A percentile compares a stretch with the other conserved stretches of the same genome.
These are phyloP conservation scores for Globisporangium mamillatum DNA, from an alignment of 352 stramenopile genomes.

Conservation along the genomic window DNA sequence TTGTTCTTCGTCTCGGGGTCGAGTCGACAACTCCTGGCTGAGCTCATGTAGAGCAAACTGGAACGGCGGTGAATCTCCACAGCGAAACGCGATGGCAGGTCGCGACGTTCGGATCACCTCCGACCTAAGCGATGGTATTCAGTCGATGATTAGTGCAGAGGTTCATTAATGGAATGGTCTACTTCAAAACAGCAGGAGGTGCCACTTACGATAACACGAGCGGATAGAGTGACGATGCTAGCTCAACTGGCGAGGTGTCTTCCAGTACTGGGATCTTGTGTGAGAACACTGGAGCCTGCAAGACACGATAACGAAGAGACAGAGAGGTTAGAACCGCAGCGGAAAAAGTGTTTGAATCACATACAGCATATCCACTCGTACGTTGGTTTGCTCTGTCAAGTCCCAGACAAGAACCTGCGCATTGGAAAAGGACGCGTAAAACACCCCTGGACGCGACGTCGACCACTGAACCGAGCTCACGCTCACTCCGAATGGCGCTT, in stretches of 20 bases:
- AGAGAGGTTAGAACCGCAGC: background rate
- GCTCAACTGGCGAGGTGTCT: slow-evolving; percentile 20
- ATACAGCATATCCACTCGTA: slow-evolving; percentile 13
- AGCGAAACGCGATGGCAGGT: slow-evolving; percentile 35
- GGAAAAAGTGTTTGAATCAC: background rate
- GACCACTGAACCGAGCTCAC: slow-evolving; percentile 53
- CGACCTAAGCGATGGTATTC: slow-evolving; percentile 26
- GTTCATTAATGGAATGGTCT: background rate
- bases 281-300: slow-evolving; percentile 30
- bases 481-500: slow-evolving; percentile 39
- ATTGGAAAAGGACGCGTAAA: slow-evolving; percentile 56
- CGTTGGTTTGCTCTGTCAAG: slow-evolving; percentile 37
- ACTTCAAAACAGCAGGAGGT: background rate
- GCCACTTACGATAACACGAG: slow-evolving; percentile 42
- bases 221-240: slow-evolving; percentile 35
- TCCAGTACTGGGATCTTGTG: slow-evolving; percentile 26
- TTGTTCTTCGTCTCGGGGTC: slow-evolving; percentile 13
- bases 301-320: background rate
- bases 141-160: background rate
- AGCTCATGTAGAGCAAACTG: slow-evolving; percentile 30
- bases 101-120: slow-evolving; percentile 51
- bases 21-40: slow-evolving; percentile 19
- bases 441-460: slow-evolving; percentile 41
- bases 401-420: slow-evolving; percentile 52
- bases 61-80: slow-evolving; percentile 22